Evolutionary conservation across 2,329 filamentous ascomycete species (phyloP), one percentile per base, ranked within the genome.

Genomic region (Cercospora beticola): DNA sequence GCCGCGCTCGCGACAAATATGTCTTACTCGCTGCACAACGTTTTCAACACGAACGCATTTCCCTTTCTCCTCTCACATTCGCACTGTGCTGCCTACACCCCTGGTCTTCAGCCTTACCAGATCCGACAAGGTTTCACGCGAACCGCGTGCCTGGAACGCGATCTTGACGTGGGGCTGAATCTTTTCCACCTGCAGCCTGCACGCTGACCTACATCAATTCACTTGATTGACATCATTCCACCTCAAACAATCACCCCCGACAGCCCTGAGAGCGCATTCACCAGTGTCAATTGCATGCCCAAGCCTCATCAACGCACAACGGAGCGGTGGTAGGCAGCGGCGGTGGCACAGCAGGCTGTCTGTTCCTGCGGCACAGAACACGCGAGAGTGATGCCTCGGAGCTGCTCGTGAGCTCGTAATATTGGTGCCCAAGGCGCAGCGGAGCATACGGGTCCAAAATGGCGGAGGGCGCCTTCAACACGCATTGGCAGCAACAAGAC

Each of bases 401-500:
- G 52, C 62, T 65, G 62, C 54, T 43, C 36, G 23, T 65, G 52
- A 64, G 62, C 62, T 64, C 62, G 49, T 46, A 43, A 33, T 21
- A 57, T 23, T 57, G 46, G 26, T 23, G 30, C 26, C 7, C 36
- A 43, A 43, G 36, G 36, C 36, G 36, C 62, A 36, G 49, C 18
- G 10, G 21, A 28, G 21, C 1, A 54, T 21, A 59, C 18, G 62
- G 9, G 14, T 26, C 8, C 33, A 12, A 57, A 10, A 65, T 65
- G 62, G 54, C 62, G 21, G 54, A 58, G 40, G 71, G 72, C 26
- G 71, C 70, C 31, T 69, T 72, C 71, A 67, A 64, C 65, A 65
- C 68, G 49, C 71, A 74, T 59, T 72, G 71, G 71, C 71, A 70
- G 30, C 62, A 66, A 16, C 63, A 71, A 8, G 64, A 70, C 23